A percentile compares a stretch with the other conserved stretches of the same genome.
Conservation (phyloP, 2,329 filamentous ascomycete genomes). For the Didymella pinodella region DNA sequence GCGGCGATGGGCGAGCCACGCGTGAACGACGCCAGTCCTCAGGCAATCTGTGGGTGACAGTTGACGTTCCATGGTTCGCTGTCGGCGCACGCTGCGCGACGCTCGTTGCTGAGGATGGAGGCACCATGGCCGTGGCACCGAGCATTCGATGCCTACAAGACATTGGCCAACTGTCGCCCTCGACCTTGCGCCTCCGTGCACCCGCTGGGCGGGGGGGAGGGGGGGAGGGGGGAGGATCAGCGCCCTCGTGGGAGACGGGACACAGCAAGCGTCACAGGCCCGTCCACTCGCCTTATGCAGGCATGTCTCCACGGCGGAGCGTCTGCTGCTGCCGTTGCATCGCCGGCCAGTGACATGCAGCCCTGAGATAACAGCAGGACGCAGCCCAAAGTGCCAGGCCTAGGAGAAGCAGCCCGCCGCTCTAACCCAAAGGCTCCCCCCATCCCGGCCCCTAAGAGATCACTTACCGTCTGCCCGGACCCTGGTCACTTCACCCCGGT, state of each 20-base stretch:
- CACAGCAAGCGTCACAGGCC: constrained; percentile 9
- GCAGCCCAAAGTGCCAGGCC: background rate
- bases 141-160: constrained; percentile 13
- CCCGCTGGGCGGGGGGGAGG: background rate
- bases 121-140: background rate
- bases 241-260: constrained; percentile 16
- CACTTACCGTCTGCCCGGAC: constrained; percentile 19
- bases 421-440: constrained; percentile 13
- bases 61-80: constrained; percentile 21
- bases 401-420: constrained; percentile 3
- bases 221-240: background rate
- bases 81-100: constrained; percentile 15
- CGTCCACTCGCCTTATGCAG: constrained; percentile 8
- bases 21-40: background rate
- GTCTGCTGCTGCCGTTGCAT: constrained; percentile 16
- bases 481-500: constrained; percentile 14
- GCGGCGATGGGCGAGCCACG: constrained; percentile 4
- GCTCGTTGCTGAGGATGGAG: background rate
- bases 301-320: constrained; percentile 14
- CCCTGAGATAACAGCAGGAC: constrained; percentile 1
- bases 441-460: constrained; percentile 9
- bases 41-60: constrained; percentile 11
- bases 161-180: constrained; percentile 24
- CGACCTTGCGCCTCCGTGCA: constrained; percentile 6
- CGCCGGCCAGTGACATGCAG: constrained; percentile 15